Base-by-base conservation (phyloP, 2,329 filamentous ascomycete species). In the Pezicula rhizophila region DNA sequence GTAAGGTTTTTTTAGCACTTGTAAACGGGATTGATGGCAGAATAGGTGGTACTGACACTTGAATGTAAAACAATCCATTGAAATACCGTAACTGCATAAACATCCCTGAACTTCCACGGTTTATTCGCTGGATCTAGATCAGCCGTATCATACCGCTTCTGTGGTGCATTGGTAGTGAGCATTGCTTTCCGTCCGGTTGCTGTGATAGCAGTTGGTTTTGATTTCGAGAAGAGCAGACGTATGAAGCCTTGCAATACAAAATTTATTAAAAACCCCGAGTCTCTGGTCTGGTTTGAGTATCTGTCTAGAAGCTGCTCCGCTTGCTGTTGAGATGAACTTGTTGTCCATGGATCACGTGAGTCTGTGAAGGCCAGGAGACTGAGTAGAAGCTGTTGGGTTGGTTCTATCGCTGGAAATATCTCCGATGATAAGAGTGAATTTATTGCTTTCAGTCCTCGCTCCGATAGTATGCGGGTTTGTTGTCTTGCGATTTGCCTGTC, bases 151-250 rank as follows among this genome's bases (percentile, higher is more conserved):
- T 59, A 59, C 25, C 63, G 62, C 39, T 65, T 64, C 33, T 67
- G 68, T 25, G 69, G 63, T 39, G 69, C 68, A 20, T 68, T 62
- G 1, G 66, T 59, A 1, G 66, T 59, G 4, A 72, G 65, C 44
- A 73, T 78, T 35, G 72, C 72, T 60, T 77, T 80, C 28, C 79
- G 74, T 18, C 82, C 81, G 5, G 76, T 70, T 2, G 74, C 66
- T 3, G 82, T 84, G 41, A 86, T 67, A 2, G 70, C 69, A 2
- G 65, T 63, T 5, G 79, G 74, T 17, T 73, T 76, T 14, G 77
- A 71, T 50, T 73, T 75, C 25, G 75, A 73, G 69, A 91, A 90
- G 5, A 87, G 68, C 25, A 83, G 83, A 34, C 82, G 82, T 45
- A 91, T 73, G 59, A 82, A 82, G 58, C 70, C 68, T 52, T 76